Evolutionary conservation across 2,329 filamentous ascomycete genomes (phyloP).

Genomic region (Talaromyces sp.): DNA sequence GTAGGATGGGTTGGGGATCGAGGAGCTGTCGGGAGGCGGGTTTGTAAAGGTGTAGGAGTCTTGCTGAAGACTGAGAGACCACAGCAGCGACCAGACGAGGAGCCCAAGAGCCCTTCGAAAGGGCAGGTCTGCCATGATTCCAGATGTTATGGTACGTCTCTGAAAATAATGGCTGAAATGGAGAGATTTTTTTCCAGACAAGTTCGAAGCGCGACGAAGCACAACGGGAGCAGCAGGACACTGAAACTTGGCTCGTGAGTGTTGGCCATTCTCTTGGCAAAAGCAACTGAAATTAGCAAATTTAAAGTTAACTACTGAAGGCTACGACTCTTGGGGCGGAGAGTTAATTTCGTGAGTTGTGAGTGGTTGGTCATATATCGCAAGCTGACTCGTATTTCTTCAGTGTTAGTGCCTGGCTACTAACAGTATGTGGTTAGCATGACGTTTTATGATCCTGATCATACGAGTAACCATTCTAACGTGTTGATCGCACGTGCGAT

Average conservation of each 20-base stretch:
- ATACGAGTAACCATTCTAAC: neutral
- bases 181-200: neutral
- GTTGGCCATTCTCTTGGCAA: no score
- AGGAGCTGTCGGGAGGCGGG: constrained; percentile 2
- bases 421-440: neutral
- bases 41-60: constrained; percentile 7
- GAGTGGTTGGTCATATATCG: neutral
- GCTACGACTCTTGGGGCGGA: neutral
- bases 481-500: no score
- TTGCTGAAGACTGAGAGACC: constrained; percentile 8
- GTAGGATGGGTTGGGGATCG: constrained; percentile 6
- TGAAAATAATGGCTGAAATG: no score
- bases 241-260: neutral
- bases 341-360: neutral
- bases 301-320: no score
- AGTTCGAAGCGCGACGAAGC: neutral
- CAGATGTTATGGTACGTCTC: neutral
- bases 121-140: neutral
- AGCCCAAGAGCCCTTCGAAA: constrained; percentile 6
- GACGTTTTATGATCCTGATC: neutral
- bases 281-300: neutral
- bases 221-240: neutral
- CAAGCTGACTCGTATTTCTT: neutral
- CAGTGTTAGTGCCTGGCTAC: neutral
- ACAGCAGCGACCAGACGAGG: constrained; percentile 12